Conservation (phyloP, 805 yeast species). For the Wickerhamomyces alni region DNA sequence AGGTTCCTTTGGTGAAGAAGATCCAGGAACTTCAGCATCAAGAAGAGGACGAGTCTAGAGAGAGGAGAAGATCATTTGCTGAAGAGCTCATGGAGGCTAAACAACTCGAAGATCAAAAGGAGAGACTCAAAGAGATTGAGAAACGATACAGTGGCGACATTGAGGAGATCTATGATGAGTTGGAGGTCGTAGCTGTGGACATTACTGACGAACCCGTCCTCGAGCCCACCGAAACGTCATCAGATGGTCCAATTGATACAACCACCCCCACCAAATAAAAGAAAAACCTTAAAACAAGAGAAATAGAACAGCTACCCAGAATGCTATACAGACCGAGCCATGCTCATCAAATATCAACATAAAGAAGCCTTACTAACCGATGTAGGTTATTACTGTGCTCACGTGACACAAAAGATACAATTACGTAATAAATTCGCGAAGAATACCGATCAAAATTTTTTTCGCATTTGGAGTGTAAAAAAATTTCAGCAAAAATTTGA, state of each 20-base stretch:
- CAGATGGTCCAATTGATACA: too few species aligned
- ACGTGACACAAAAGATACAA: too few species aligned
- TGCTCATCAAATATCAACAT: too few species aligned
- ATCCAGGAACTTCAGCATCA: slow-evolving; percentile 12
- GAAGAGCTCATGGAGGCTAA: slow-evolving; percentile 13
- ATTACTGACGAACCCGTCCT: too few species aligned
- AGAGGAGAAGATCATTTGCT: slow-evolving; percentile 5
- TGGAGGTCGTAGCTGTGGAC: too few species aligned
- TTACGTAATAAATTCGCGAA: background rate
- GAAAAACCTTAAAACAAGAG: too few species aligned
- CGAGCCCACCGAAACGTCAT: too few species aligned
- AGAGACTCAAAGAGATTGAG: slow-evolving; percentile 11
- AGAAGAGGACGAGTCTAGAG: slow-evolving; percentile 5
- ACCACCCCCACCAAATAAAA: too few species aligned
- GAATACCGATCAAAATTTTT: background rate
- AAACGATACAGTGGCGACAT: slow-evolving; percentile 6
- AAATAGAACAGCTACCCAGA: too few species aligned
- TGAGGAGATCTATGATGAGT: background rate
- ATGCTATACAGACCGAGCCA: too few species aligned
- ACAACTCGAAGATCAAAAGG: slow-evolving; percentile 14
- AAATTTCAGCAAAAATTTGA: background rate
- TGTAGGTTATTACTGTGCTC: too few species aligned
- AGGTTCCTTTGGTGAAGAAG: slow-evolving; percentile 16
- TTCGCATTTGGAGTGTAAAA: background rate
- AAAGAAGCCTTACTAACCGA: too few species aligned